A percentile compares a stretch with the other conserved stretches of the same genome.
Conservation (phyloP, 805 yeast species). For the Candida rishiriensis region DNA sequence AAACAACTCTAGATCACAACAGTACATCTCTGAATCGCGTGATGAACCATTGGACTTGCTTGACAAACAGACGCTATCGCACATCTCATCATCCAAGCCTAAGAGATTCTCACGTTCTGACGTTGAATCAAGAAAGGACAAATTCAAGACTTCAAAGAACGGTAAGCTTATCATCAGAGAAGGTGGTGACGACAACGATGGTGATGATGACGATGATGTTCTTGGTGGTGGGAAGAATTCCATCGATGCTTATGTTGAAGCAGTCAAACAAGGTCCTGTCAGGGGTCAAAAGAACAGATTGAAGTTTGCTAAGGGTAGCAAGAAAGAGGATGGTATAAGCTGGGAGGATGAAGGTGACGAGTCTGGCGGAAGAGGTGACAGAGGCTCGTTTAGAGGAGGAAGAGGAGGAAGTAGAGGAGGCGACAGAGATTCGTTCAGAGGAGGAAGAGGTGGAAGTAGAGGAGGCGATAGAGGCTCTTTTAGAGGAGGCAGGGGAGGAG, state of each 20-base stretch:
- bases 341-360: constrained; percentile 37
- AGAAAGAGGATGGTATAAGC: constrained; percentile 51
- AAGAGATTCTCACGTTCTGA: constrained; percentile 46
- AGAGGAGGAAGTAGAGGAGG: neutral
- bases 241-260: constrained; percentile 89
- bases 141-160: constrained; percentile 44
- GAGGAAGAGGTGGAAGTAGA: neutral
- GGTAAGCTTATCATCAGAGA: constrained; percentile 71
- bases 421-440: constrained; percentile 1
- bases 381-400: neutral
- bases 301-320: constrained; percentile 57
- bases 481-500: neutral
- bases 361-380: constrained; percentile 2
- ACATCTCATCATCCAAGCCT: constrained; percentile 86
- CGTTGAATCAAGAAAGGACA: constrained; percentile 27
- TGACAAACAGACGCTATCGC: constrained; percentile 79
- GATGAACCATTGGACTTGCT: constrained; percentile 83
- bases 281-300: constrained; percentile 90
- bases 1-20: constrained; percentile 37
- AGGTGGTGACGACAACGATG: constrained; percentile 39
- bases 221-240: constrained; percentile 44
- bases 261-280: constrained; percentile 87
- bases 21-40: constrained; percentile 69
- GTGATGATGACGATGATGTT: constrained; percentile 35
- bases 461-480: constrained; percentile 1